A percentile compares a stretch with the other conserved stretches of the same genome.
Evolutionary conservation across 1,284 basidiomycete species (phyloP).

Genomic region (Moniliella sp.): DNA sequence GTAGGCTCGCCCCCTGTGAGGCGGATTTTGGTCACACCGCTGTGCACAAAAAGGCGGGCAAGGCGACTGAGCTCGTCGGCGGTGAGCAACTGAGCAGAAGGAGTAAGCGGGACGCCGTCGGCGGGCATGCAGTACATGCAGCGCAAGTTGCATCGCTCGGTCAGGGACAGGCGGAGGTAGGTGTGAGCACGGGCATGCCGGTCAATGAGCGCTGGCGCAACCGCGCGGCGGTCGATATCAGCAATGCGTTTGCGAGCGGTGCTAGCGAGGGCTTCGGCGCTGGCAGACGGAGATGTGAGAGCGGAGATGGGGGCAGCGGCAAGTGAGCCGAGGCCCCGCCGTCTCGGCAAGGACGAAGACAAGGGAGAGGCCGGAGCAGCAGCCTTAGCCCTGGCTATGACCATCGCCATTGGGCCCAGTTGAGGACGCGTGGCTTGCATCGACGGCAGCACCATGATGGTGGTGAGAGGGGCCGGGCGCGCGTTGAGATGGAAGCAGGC

Average conservation of each 20-base stretch:
- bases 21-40: slow-evolving; percentile 63
- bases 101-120: slow-evolving; percentile 56
- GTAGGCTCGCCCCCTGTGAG: slow-evolving; percentile 74
- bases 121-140: slow-evolving; percentile 80
- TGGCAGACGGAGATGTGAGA: background rate
- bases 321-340: too few relatives aligned
- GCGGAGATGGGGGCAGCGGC: background rate
- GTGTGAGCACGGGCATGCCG: slow-evolving; percentile 40
- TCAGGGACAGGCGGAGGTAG: slow-evolving; percentile 63
- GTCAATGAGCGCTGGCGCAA: slow-evolving; percentile 7
- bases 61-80: slow-evolving; percentile 51
- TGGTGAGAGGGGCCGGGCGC: too few relatives aligned
- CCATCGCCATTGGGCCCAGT: too few relatives aligned
- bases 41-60: slow-evolving; percentile 50
- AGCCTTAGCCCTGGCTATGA: too few relatives aligned
- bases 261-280: too few relatives aligned
- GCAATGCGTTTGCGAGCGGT: background rate
- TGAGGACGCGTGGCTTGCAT: too few relatives aligned
- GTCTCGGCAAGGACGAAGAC: too few relatives aligned
- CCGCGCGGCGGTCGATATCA: background rate
- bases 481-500: too few relatives aligned
- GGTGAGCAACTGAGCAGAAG: slow-evolving; percentile 47
- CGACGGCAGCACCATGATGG: too few relatives aligned
- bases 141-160: slow-evolving; percentile 65
- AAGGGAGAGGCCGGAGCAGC: too few relatives aligned